Base-by-base conservation (phyloP, 768 basidiomycete species). In the Mycena pura region DNA sequence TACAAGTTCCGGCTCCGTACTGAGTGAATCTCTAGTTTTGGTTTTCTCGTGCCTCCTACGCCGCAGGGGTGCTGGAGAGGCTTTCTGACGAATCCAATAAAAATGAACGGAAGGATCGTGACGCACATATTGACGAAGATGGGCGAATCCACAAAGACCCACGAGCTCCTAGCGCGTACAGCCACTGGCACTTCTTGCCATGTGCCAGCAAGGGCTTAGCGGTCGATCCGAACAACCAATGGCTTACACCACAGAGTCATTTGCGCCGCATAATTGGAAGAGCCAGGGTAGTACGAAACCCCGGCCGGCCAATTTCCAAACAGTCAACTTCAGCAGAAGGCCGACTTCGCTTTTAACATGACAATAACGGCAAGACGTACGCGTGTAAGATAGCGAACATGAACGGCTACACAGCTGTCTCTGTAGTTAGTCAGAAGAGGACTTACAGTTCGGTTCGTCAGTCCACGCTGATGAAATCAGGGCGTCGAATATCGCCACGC, bases 221-320 rank as follows among this genome's bases (percentile, higher is more conserved):
- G 57, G 19, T 31, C 5, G 27, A 40, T 14, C 6, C n/a, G 9
- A 38, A 25, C 6, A 28, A 29, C n/a, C n/a, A n/a, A 32, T 47
- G 31, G 25, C 38, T 29, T 44, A 60, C 31, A 60, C 48, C 27
- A 60, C 47, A 31, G 52, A 51, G 57, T 60, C 57, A 43, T 60
- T 60, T 13, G 57, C 57, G 32, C 57, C 57, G 40, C 57, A 60
- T 60, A 40, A 34, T 60, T 27, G 57, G 57, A n/a, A 60, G 57
- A 36, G 38, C 57, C 28, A 60, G 32, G 32, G 57, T 52, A 29
- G 57, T 49, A 60, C 28, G 14, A 60, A 41, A 19, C 57, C 57
- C 57, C 57, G 28, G 32, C 47, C 48, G 25, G 57, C 57, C 39
- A 60, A 40, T 9, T 52, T 51, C 19, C 57, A 49, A 31, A 52